These are phyloP conservation scores for Botrytis fragariae DNA, from an alignment of 2,329 filamentous ascomycete species.

Conservation along the genomic window DNA sequence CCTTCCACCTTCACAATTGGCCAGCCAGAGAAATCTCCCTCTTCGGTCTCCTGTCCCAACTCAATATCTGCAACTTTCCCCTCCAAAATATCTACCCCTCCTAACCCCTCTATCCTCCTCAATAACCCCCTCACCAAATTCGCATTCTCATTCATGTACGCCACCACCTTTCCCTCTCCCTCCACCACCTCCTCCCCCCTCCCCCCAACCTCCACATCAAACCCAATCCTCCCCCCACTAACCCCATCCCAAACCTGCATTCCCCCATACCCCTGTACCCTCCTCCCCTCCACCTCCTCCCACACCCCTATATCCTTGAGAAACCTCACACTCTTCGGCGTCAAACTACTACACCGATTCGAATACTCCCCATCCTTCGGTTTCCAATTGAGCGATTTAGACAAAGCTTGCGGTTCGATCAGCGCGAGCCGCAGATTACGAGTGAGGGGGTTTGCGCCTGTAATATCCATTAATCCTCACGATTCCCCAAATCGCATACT, in stretches of 20 bases:
- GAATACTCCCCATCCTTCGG: constrained; percentile 71
- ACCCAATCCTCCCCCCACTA: constrained; percentile 81
- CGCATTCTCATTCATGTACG: constrained; percentile 94
- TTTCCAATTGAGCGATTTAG: constrained; percentile 63
- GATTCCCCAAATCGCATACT: background rate
- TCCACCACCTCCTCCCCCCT: background rate
- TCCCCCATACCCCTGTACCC: constrained; percentile 84
- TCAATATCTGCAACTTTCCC: constrained; percentile 77
- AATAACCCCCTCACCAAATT: constrained; percentile 82
- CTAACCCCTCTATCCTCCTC: constrained; percentile 66
- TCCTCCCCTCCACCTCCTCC: constrained; percentile 67
- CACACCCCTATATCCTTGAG: constrained; percentile 82
- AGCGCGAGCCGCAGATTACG: constrained; percentile 79
- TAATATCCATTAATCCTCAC: background rate
- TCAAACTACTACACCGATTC: constrained; percentile 94
- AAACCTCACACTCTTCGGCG: constrained; percentile 81
- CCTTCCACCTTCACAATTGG: constrained; percentile 74
- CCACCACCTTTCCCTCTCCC: constrained; percentile 57
- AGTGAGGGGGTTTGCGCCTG: constrained; percentile 73
- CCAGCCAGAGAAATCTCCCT: constrained; percentile 80
- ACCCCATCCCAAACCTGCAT: constrained; percentile 99
- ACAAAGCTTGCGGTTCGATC: constrained; percentile 84
- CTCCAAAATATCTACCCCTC: constrained; percentile 67
- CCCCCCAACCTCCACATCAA: constrained; percentile 55
- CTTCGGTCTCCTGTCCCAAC: constrained; percentile 66